phyloP scores from a whole-genome alignment of 371 early-diverging fungal species.

The Rhizopus delemar region DNA sequence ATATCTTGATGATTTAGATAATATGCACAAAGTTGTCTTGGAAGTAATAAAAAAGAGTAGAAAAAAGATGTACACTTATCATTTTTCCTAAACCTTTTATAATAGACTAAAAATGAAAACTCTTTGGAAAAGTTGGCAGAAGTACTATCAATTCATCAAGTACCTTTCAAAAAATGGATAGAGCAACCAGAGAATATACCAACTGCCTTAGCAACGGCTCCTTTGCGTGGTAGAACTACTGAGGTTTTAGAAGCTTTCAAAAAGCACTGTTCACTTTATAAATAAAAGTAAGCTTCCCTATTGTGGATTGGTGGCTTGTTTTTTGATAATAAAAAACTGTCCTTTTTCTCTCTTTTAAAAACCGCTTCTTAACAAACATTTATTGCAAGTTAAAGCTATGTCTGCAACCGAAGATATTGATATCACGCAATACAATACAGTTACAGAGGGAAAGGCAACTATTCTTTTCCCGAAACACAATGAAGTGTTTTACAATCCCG shows the following conservation, averaged over 20 bases:
- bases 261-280: slow-evolving; percentile 57
- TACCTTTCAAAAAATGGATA: slow-evolving; percentile 73
- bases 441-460: slow-evolving; percentile 85
- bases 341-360: neutral
- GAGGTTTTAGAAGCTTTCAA: slow-evolving; percentile 65
- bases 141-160: slow-evolving; percentile 51
- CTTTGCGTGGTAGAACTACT: slow-evolving; percentile 57
- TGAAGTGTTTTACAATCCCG: slow-evolving; percentile 99
- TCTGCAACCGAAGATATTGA: slow-evolving; percentile 34
- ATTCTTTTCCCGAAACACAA: slow-evolving; percentile 89
- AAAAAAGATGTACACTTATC: neutral
- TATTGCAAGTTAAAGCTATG: slow-evolving; percentile 1
- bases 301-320: too few species aligned
- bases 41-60: slow-evolving; percentile 10
- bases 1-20: slow-evolving; percentile 42
- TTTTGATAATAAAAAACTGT: slow-evolving; percentile 2
- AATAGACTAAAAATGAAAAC: slow-evolving; percentile 70
- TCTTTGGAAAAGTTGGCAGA: slow-evolving; percentile 63
- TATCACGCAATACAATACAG: slow-evolving; percentile 54
- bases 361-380: too few species aligned
- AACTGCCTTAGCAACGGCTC: slow-evolving; percentile 82
- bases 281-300: slow-evolving; percentile 15
- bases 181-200: slow-evolving; percentile 87
- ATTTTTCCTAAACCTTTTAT: neutral
- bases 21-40: slow-evolving; percentile 82